These are phyloP conservation scores for Nakaseomyces sp. DNA, from an alignment of 1,139 yeast genomes.

Conservation along the genomic window DNA sequence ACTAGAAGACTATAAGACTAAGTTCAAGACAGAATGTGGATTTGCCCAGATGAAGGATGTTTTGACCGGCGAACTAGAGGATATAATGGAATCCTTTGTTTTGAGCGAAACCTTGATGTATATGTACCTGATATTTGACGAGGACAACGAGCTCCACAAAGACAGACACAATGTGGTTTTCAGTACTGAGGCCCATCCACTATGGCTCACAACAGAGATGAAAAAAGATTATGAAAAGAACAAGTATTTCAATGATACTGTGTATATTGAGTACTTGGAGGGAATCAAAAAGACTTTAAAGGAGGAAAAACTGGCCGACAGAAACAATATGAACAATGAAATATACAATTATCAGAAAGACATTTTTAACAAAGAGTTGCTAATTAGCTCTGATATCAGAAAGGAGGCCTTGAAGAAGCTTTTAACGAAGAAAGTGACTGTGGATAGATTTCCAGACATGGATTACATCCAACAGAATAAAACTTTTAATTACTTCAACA, in stretches of 20 bases:
- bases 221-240: slow-evolving; percentile 19
- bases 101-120: slow-evolving; percentile 81
- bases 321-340: slow-evolving; percentile 5
- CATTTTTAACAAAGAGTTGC: background rate
- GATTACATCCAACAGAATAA: background rate
- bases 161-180: slow-evolving; percentile 54
- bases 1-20: slow-evolving; percentile 44
- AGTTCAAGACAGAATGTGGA: slow-evolving; percentile 62
- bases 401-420: background rate
- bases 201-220: slow-evolving; percentile 47
- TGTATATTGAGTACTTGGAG: slow-evolving; percentile 14
- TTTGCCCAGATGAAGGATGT: slow-evolving; percentile 72
- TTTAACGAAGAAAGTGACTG: background rate
- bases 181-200: slow-evolving; percentile 90
- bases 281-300: slow-evolving; percentile 2
- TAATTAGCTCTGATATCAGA: background rate
- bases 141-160: slow-evolving; percentile 46
- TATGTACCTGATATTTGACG: slow-evolving; percentile 71
- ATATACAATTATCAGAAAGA: background rate
- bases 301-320: slow-evolving; percentile 3
- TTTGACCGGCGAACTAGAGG: slow-evolving; percentile 51
- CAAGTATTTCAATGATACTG: slow-evolving; percentile 16
- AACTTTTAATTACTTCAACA: background rate
- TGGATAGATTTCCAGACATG: background rate
- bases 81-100: slow-evolving; percentile 82